These are phyloP conservation scores for Bretziella fagacearum DNA, from an alignment of 2,329 filamentous ascomycete species.

Conservation along the genomic window DNA sequence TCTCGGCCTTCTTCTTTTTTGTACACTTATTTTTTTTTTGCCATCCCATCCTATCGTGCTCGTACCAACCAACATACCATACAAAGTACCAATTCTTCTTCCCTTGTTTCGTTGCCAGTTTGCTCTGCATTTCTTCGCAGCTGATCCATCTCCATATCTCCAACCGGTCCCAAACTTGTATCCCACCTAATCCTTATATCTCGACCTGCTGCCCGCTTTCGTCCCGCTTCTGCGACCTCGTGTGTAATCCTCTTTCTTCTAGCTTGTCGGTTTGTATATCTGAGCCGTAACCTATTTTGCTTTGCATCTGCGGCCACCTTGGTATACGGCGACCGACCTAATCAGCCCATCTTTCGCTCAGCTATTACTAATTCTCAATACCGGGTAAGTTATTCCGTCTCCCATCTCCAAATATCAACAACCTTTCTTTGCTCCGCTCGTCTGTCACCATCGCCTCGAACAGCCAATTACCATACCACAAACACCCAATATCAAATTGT, in stretches of 20 bases:
- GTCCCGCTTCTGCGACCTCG: not conserved
- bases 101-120: constrained; percentile 6
- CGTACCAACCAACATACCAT: constrained; percentile 14
- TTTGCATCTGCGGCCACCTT: not conserved
- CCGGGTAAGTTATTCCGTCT: not conserved
- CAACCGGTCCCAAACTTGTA: not conserved
- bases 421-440: not conserved
- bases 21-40: not conserved
- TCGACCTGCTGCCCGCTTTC: not conserved
- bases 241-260: not conserved
- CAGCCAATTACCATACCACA: not conserved
- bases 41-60: not conserved
- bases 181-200: not conserved
- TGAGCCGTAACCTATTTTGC: not conserved
- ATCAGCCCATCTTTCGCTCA: not conserved
- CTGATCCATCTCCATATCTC: not conserved
- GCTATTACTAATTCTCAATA: not conserved
- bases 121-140: constrained; percentile 7
- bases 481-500: not conserved
- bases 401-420: not conserved
- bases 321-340: not conserved
- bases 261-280: not conserved
- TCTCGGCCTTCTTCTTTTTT: not conserved
- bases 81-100: constrained; percentile 11
- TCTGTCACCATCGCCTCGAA: not conserved